Base-by-base conservation (phyloP, 2,329 filamentous ascomycete genomes). In the Claviceps arundinis region DNA sequence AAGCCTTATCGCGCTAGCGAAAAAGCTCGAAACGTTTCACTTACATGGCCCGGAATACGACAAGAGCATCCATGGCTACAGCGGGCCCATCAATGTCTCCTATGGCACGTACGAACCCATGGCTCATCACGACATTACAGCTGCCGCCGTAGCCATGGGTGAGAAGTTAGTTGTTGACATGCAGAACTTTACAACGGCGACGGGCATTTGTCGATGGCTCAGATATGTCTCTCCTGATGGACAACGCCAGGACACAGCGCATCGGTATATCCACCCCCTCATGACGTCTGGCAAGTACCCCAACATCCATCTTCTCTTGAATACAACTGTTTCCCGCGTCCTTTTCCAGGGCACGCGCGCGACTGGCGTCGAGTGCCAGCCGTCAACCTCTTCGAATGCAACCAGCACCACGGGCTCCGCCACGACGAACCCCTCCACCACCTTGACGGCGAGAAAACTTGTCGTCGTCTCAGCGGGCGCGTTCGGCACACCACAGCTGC, bases 281-380 rank as follows among this genome's bases (percentile, higher is more conserved):
- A 59, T 70, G 46, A 47, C 56, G 26, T 54, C 65, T 4, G 58
- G 55, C 1, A 64, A 73, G 2, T 70, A 79, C 47, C 72, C 76
- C 0, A 82, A 82, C 52, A 71, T 85, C 2, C 76, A 84, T 52
- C 68, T 85, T 4, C 67, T 85, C 0, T 68, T 74, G 0, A 72
- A 82, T 57, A 72, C 74, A 2, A 76, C 76, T 52, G 79, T 85
- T 1, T 65, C 73, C 1, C 73, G 72, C 2, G 71, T 83, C 0
- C 52, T 82, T 5, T 77, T 82, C 48, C 57, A 68, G 5, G 67
- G 70, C 2, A 78, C 72, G 43, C 62, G 68, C 41, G 82, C 82
- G 3, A 67, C 72, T 0, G 82, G 81, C 0, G 73, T 86, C 2
- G 77, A 84, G 57, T 81, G 76, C 56, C 70, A 19, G 72, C 74